These are phyloP conservation scores for Penicillium canariense DNA, from an alignment of 495 filamentous ascomycete species.

Conservation along the genomic window DNA sequence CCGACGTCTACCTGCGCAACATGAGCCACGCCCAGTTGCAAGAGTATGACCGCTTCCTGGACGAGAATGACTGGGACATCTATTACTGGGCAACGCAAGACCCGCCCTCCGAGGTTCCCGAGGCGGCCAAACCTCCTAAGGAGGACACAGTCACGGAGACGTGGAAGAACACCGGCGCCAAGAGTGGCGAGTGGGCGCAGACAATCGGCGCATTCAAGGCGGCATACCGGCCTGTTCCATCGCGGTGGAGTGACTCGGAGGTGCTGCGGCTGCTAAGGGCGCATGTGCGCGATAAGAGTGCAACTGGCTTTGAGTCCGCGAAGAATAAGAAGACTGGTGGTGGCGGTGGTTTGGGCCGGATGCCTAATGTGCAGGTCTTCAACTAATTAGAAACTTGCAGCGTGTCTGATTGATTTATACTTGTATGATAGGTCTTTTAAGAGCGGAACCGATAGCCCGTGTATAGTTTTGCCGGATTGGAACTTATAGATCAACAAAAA, in stretches of 20 bases:
- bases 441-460: background rate
- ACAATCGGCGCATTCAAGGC: constrained; percentile 93
- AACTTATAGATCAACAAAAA: background rate
- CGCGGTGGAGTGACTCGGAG: constrained; percentile 78
- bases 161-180: constrained; percentile 51
- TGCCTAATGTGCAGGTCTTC: constrained; percentile 55
- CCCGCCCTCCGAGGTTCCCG: constrained; percentile 48
- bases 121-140: constrained; percentile 19
- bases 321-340: constrained; percentile 47
- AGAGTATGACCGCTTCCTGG: constrained; percentile 90
- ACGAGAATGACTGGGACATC: constrained; percentile 99
- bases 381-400: constrained; percentile 14
- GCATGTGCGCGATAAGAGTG: constrained; percentile 69
- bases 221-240: constrained; percentile 85
- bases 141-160: constrained; percentile 51
- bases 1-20: constrained; percentile 65
- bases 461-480: background rate
- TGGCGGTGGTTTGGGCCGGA: constrained; percentile 48
- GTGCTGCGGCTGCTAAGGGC: constrained; percentile 70
- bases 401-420: background rate
- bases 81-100: constrained; percentile 99
- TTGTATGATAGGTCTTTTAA: background rate
- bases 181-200: constrained; percentile 90
- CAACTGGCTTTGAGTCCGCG: constrained; percentile 49
- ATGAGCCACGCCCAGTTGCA: constrained; percentile 74